phyloP scores from a whole-genome alignment of 2,329 filamentous ascomycete species.

The Aspergillus fumigatus region DNA sequence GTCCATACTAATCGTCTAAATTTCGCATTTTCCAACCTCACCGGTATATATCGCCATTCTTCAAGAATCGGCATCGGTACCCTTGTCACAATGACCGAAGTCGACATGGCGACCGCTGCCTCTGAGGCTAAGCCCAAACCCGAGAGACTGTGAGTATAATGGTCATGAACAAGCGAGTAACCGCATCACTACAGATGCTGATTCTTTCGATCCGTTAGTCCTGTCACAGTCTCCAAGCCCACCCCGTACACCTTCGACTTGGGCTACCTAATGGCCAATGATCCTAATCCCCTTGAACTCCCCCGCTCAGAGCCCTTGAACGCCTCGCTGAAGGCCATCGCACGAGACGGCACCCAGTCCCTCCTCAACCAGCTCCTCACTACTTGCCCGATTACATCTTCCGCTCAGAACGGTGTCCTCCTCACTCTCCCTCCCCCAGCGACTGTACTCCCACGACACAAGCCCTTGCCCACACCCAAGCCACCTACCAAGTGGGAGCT shows the following conservation, averaged over 20 bases:
- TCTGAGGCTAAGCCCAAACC: conserved; percentile 25
- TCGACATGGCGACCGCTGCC: conserved; percentile 22
- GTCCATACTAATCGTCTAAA: conserved; percentile 5
- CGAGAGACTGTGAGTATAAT: conserved; percentile 37
- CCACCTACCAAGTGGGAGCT: conserved; percentile 89
- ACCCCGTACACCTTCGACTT: conserved; percentile 92
- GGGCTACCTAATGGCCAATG: conserved; percentile 76
- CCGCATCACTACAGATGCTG: neutral
- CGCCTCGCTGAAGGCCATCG: conserved; percentile 63
- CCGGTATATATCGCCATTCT: neutral
- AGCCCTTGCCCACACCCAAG: conserved; percentile 78
- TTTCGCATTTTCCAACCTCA: neutral
- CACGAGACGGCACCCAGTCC: conserved; percentile 84
- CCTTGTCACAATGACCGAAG: conserved; percentile 23
- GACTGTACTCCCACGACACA: conserved; percentile 80
- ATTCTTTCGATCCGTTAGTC: conserved; percentile 24
- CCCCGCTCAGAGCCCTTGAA: conserved; percentile 53
- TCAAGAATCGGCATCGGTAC: neutral
- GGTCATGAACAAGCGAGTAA: conserved; percentile 13
- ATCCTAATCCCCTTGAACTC: conserved; percentile 74
- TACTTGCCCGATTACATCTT: conserved; percentile 72
- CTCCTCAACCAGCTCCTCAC: conserved; percentile 93
- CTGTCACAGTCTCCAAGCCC: conserved; percentile 69
- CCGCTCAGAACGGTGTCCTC: conserved; percentile 63
- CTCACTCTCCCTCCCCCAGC: conserved; percentile 68